Evolutionary conservation across 495 filamentous ascomycete genomes (phyloP).

Genomic region (Neurospora tetrasperma): DNA sequence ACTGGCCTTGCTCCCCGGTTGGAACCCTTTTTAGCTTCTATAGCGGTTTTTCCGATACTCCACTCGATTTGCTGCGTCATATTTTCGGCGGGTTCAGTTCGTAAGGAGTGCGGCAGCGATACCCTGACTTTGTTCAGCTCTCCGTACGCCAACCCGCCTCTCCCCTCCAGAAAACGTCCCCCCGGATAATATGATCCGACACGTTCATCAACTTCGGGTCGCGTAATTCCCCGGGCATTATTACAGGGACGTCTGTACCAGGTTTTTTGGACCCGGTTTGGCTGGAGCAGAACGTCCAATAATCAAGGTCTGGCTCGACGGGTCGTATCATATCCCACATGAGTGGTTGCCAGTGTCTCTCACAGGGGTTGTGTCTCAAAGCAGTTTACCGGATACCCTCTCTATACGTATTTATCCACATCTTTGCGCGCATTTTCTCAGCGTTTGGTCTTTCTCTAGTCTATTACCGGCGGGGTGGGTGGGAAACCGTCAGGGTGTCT

Average conservation of each 20-base stretch:
- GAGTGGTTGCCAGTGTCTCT: not conserved
- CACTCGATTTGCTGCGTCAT: slow-evolving; percentile 20
- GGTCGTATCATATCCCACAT: not conserved
- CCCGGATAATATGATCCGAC: not conserved
- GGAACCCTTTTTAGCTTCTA: slow-evolving; percentile 6
- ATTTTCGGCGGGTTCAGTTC: slow-evolving; percentile 12
- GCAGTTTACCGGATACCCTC: not conserved
- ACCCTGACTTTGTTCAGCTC: slow-evolving; percentile 4
- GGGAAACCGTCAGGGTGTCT: slow-evolving; percentile 3
- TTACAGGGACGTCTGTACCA: not conserved
- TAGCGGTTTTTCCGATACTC: slow-evolving; percentile 15
- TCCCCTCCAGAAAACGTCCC: not conserved
- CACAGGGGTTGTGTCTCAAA: not conserved
- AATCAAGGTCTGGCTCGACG: not conserved
- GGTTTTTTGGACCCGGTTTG: not conserved
- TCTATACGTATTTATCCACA: not conserved
- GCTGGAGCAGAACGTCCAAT: not conserved
- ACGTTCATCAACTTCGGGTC: not conserved
- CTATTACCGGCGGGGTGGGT: slow-evolving; percentile 4
- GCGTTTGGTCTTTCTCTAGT: slow-evolving; percentile 4
- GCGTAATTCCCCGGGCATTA: not conserved
- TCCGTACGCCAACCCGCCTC: not conserved
- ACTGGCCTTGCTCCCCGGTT: slow-evolving; percentile 11
- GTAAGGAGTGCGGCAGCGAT: slow-evolving; percentile 9
- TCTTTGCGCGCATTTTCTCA: slow-evolving; percentile 9